phyloP scores from a whole-genome alignment of 2,329 filamentous ascomycete species.

The Microdochium paspali region DNA sequence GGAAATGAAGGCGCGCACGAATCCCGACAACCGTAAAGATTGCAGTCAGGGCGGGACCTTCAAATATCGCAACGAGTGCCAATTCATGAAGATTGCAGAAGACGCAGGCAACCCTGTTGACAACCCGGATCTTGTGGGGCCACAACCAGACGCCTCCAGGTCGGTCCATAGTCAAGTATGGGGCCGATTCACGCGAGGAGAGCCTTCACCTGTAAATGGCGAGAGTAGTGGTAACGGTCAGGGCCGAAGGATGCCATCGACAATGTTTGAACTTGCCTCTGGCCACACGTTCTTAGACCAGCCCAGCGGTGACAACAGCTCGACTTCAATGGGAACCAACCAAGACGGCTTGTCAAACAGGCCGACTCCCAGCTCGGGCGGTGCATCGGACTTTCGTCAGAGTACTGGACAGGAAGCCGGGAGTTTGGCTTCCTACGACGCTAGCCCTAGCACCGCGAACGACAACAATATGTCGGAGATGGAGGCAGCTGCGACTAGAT shows the following conservation, averaged over 20 bases:
- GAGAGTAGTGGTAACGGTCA: slow-evolving; percentile 9
- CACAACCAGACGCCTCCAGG: slow-evolving; percentile 9
- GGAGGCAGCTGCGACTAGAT: slow-evolving; percentile 24
- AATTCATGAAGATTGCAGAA: slow-evolving; percentile 28
- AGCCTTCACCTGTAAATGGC: background rate
- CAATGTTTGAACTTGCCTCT: background rate
- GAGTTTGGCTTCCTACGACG: slow-evolving; percentile 36
- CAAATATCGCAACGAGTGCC: slow-evolving; percentile 32
- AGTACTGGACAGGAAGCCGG: slow-evolving; percentile 19
- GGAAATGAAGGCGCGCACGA: slow-evolving; percentile 1
- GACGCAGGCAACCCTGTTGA: slow-evolving; percentile 29
- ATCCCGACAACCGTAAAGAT: slow-evolving; percentile 20
- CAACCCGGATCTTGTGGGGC: slow-evolving; percentile 28
- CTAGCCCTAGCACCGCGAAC: slow-evolving; percentile 38
- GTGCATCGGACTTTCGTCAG: slow-evolving; percentile 31
- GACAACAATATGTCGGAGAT: slow-evolving; percentile 24
- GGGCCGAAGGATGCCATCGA: background rate
- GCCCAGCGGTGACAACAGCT: slow-evolving; percentile 33
- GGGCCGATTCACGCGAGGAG: background rate
- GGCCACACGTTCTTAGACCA: slow-evolving; percentile 26
- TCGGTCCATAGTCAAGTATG: background rate
- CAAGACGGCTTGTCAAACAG: slow-evolving; percentile 37
- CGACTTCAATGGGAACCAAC: slow-evolving; percentile 39
- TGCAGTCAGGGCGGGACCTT: slow-evolving; percentile 25
- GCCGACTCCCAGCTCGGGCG: slow-evolving; percentile 52